Evolutionary conservation across 225 moss, liverwort and hornwort species (phyloP).

Genomic region (Rhytidiadelphus loreus): DNA sequence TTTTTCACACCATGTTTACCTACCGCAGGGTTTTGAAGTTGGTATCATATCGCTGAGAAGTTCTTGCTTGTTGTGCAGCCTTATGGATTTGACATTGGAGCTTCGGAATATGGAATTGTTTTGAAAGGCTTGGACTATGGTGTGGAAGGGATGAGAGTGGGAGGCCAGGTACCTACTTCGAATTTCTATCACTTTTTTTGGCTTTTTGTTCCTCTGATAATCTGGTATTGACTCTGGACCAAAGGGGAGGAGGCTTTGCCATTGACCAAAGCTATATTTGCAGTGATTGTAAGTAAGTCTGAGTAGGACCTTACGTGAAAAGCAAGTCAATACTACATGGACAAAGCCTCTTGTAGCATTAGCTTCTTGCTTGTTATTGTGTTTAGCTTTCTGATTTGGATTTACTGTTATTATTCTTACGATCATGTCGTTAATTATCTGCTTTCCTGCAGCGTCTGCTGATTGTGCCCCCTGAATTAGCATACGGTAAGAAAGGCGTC

Average conservation of each 20-base stretch:
- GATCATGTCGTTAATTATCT: neutral
- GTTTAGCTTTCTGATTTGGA: neutral
- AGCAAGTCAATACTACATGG: neutral
- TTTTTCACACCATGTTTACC: neutral
- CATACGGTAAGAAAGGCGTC: conserved; percentile 70
- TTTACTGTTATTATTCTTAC: neutral
- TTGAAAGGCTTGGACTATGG: conserved; percentile 89
- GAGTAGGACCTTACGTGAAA: neutral
- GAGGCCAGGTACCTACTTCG: conserved; percentile 67
- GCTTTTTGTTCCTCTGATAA: neutral
- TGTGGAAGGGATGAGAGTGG: conserved; percentile 93
- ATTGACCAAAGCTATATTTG: no score
- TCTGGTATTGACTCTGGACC: neutral
- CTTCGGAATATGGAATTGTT: conserved; percentile 74
- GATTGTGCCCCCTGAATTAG: conserved; percentile 85
- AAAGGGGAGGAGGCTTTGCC: neutral
- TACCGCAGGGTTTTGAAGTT: neutral
- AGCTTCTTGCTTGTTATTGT: neutral
- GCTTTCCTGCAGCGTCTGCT: conserved; percentile 63
- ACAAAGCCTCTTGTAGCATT: no score
- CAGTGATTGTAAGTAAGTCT: neutral
- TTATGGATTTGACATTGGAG: conserved; percentile 88
- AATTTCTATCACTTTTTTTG: neutral
- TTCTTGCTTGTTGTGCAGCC: conserved; percentile 43
- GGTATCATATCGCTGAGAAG: neutral